Conservation (phyloP, 1,284 basidiomycete genomes). For the Cryptococcus jaspeensis region DNA sequence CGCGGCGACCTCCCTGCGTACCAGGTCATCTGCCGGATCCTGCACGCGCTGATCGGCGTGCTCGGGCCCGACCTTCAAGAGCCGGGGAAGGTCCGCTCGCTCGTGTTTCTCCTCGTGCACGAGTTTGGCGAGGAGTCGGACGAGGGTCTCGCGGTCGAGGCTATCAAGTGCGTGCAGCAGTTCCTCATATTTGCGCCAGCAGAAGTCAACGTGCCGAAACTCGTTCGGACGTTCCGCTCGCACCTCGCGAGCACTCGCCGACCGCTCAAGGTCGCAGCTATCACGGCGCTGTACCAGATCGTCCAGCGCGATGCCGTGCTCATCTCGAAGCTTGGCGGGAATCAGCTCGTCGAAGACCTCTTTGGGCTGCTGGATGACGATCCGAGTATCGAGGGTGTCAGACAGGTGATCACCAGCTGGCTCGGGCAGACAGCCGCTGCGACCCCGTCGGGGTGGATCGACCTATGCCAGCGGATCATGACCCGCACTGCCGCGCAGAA, state of each 20-base stretch:
- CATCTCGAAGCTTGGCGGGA: conserved; percentile 91
- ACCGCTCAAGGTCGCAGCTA: conserved; percentile 87
- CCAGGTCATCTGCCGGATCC: conserved; percentile 84
- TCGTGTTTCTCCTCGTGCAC: conserved; percentile 80
- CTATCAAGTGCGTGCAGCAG: conserved; percentile 93
- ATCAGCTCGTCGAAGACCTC: conserved; percentile 87
- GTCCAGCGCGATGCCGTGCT: conserved; percentile 90
- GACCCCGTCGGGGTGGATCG: conserved; percentile 96
- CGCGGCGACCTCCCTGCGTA: conserved; percentile 89
- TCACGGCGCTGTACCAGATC: conserved; percentile 93
- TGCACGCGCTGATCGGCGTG: conserved; percentile 89
- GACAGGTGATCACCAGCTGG: conserved; percentile 93
- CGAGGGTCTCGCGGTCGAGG: conserved; percentile 85
- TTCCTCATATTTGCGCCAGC: conserved; percentile 92
- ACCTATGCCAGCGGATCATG: conserved; percentile 96
- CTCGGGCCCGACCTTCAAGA: conserved; percentile 96
- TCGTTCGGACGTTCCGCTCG: conserved; percentile 69
- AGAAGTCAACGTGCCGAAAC: conserved; percentile 71
- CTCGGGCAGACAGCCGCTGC: conserved; percentile 88
- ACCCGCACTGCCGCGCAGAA: conserved; percentile 57
- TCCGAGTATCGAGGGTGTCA: conserved; percentile 88
- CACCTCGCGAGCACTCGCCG: conserved; percentile 75
- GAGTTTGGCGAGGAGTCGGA: conserved; percentile 84
- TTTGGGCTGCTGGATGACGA: conserved; percentile 92
- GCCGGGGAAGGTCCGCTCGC: conserved; percentile 70